Conservation (phyloP, 768 basidiomycete species). For the Leccinum barrowsii region DNA sequence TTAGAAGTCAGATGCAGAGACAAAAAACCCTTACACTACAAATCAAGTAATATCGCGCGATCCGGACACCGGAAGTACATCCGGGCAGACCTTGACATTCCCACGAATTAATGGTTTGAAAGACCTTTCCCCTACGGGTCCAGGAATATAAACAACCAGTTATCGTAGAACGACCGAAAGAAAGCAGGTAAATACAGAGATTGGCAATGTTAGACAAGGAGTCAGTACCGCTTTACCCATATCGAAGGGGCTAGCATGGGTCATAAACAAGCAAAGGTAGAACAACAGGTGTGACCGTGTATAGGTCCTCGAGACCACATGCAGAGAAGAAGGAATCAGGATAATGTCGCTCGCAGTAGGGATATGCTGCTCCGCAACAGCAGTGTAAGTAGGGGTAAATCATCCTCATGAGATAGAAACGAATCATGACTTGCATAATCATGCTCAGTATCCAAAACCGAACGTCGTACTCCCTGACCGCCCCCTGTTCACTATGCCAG, state of each 20-base stretch:
- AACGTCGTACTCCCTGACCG: slow-evolving; percentile 29
- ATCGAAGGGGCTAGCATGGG: slow-evolving; percentile 18
- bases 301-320: slow-evolving; percentile 24
- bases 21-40: too few relatives aligned
- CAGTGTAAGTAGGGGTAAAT: slow-evolving; percentile 9
- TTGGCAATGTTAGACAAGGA: slow-evolving; percentile 3
- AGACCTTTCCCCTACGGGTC: too few relatives aligned
- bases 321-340: slow-evolving; percentile 6
- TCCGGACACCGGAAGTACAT: too few relatives aligned
- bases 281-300: slow-evolving; percentile 11
- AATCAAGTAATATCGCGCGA: too few relatives aligned
- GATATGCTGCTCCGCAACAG: slow-evolving; percentile 12
- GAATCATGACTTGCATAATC: slow-evolving; percentile 16
- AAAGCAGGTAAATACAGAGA: slow-evolving; percentile 13
- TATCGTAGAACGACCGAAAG: slow-evolving; percentile 10
- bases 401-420: slow-evolving; percentile 6
- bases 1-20: too few relatives aligned
- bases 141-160: slow-evolving; percentile 2
- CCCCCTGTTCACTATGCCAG: slow-evolving; percentile 22
- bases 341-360: slow-evolving; percentile 10
- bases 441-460: slow-evolving; percentile 17
- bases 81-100: too few relatives aligned
- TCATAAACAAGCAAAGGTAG: slow-evolving; percentile 23
- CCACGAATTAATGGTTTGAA: too few relatives aligned
- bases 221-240: slow-evolving; percentile 15